A percentile compares a stretch with the other conserved stretches of the same genome.
These are phyloP conservation scores for Penicillium lagena DNA, from an alignment of 495 filamentous ascomycete species.

Conservation along the genomic window DNA sequence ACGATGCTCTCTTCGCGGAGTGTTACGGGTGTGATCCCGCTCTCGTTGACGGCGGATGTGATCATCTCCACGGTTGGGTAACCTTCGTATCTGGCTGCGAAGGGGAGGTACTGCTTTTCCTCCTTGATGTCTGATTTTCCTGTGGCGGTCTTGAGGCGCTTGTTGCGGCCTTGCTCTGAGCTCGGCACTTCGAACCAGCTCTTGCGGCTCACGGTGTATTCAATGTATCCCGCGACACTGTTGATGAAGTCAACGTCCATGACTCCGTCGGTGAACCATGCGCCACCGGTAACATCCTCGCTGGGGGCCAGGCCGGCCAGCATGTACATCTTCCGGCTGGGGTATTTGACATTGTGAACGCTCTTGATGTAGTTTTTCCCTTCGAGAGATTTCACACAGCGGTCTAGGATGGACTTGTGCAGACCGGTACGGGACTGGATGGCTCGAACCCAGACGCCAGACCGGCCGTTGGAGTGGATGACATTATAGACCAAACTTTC, in stretches of 20 bases:
- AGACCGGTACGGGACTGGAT: constrained; percentile 70
- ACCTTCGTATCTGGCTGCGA: constrained; percentile 58
- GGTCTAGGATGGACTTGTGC: constrained; percentile 69
- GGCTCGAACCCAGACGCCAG: constrained; percentile 83
- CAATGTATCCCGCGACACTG: constrained; percentile 58
- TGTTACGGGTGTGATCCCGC: constrained; percentile 56
- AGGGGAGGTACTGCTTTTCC: constrained; percentile 46
- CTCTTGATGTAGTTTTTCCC: constrained; percentile 81
- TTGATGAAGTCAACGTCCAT: constrained; percentile 84
- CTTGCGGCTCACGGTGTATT: constrained; percentile 60
- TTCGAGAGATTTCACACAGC: constrained; percentile 71
- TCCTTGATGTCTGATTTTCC: constrained; percentile 27
- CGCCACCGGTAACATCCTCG: constrained; percentile 84
- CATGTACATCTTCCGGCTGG: constrained; percentile 62
- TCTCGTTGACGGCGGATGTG: constrained; percentile 59
- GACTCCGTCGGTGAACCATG: constrained; percentile 85
- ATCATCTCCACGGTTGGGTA: constrained; percentile 76
- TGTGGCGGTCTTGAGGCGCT: constrained; percentile 38
- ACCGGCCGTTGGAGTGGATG: constrained; percentile 72
- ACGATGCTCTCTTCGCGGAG: constrained; percentile 67
- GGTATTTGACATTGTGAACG: constrained; percentile 53
- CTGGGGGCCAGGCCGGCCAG: constrained; percentile 62
- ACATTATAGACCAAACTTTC: constrained; percentile 76
- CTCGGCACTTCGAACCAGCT: constrained; percentile 55
- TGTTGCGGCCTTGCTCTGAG: constrained; percentile 21